phyloP scores from a whole-genome alignment of 2,329 filamentous ascomycete genomes.

The Davidsoniella neocaledoniae region DNA sequence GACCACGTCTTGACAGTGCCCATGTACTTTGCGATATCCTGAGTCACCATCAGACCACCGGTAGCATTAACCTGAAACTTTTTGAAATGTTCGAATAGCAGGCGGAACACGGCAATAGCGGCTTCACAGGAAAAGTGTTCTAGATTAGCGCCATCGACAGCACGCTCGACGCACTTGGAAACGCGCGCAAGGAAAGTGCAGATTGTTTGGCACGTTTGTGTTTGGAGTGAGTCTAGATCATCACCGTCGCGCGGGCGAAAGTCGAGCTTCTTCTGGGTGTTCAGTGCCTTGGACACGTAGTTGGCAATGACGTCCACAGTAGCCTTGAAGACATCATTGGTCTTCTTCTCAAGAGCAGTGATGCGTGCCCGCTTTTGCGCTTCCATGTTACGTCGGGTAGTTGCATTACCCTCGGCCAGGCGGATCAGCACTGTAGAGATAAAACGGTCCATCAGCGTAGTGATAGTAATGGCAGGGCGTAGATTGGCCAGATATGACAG shows the following conservation, averaged over 20 bases:
- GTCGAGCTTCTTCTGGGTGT: slow-evolving; percentile 71
- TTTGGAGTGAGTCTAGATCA: slow-evolving; percentile 65
- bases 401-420: slow-evolving; percentile 76
- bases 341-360: slow-evolving; percentile 69
- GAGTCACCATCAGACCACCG: slow-evolving; percentile 84
- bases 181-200: slow-evolving; percentile 62
- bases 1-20: slow-evolving; percentile 74
- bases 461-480: slow-evolving; percentile 69
- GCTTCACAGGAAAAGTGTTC: slow-evolving; percentile 71
- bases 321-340: slow-evolving; percentile 41
- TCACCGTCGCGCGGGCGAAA: slow-evolving; percentile 68
- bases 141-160: slow-evolving; percentile 71
- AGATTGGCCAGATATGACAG: slow-evolving; percentile 66
- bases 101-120: slow-evolving; percentile 56
- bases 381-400: slow-evolving; percentile 77
- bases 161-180: slow-evolving; percentile 42
- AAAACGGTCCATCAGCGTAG: slow-evolving; percentile 85
- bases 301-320: slow-evolving; percentile 53
- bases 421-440: slow-evolving; percentile 81
- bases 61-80: slow-evolving; percentile 86
- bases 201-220: slow-evolving; percentile 66
- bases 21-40: slow-evolving; percentile 89
- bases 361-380: slow-evolving; percentile 60
- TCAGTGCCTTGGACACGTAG: slow-evolving; percentile 57
- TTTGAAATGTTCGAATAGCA: slow-evolving; percentile 86